Evolutionary conservation across 257 asterid species (phyloP).

Genomic region (Solanum bukasovii): DNA sequence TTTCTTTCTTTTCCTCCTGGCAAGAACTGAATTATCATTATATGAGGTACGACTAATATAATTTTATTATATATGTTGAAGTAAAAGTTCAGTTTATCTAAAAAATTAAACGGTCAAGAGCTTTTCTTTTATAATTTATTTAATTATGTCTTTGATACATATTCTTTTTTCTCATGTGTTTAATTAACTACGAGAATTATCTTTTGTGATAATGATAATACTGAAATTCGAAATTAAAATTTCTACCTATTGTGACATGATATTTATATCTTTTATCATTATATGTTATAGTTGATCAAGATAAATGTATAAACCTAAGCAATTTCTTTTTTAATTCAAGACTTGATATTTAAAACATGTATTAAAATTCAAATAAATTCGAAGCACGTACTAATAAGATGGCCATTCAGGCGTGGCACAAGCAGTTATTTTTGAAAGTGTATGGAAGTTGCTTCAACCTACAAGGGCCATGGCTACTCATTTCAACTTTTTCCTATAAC

Average conservation of each 20-base stretch:
- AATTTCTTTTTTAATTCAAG: neutral
- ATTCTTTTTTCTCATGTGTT: neutral
- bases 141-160: neutral
- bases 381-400: too few relatives aligned
- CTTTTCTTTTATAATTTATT: neutral
- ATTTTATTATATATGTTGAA: neutral
- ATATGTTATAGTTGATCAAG: neutral
- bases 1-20: neutral
- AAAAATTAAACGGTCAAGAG: neutral
- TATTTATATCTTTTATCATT: neutral
- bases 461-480: constrained; percentile 13
- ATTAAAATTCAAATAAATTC: too few relatives aligned
- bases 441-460: neutral
- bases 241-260: neutral
- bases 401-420: neutral
- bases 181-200: neutral
- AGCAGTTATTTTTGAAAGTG: neutral
- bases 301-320: neutral
- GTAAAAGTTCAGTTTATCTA: neutral
- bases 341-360: too few relatives aligned
- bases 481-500: neutral
- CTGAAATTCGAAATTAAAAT: neutral
- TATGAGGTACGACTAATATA: neutral
- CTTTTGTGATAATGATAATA: neutral
- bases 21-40: neutral